These are phyloP conservation scores for Epichloe elymi DNA, from an alignment of 2,329 filamentous ascomycete species.

Conservation along the genomic window DNA sequence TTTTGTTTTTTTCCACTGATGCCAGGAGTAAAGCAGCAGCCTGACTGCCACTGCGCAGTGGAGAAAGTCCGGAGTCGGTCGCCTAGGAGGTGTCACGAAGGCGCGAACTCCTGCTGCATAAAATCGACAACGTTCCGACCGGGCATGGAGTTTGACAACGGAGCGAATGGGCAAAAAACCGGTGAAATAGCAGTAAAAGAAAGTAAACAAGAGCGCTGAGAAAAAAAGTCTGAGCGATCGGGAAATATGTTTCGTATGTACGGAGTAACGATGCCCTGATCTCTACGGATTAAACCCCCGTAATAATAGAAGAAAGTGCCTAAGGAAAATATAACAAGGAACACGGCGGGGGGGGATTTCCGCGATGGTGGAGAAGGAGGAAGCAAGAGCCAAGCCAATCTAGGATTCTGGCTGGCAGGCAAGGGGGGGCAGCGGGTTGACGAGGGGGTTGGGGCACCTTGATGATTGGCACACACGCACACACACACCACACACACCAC, in stretches of 20 bases:
- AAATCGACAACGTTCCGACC: neutral
- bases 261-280: neutral
- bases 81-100: constrained; percentile 1
- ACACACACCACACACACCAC: too few relatives aligned
- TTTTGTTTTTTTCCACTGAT: neutral
- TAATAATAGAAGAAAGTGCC: neutral
- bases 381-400: too few relatives aligned
- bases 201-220: neutral
- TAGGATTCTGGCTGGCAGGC: neutral
- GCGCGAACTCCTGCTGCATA: constrained; percentile 2
- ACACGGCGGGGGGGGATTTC: neutral
- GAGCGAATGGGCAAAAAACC: neutral
- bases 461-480: too few relatives aligned
- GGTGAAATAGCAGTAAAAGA: neutral
- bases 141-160: neutral
- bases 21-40: neutral
- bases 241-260: neutral
- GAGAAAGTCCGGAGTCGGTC: neutral
- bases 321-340: neutral
- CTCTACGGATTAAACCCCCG: neutral
- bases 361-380: neutral
- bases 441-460: neutral
- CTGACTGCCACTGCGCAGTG: neutral
- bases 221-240: neutral
- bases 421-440: neutral